Evolutionary conservation across 495 filamentous ascomycete genomes (phyloP).

Genomic region (Xylaria longipes): DNA sequence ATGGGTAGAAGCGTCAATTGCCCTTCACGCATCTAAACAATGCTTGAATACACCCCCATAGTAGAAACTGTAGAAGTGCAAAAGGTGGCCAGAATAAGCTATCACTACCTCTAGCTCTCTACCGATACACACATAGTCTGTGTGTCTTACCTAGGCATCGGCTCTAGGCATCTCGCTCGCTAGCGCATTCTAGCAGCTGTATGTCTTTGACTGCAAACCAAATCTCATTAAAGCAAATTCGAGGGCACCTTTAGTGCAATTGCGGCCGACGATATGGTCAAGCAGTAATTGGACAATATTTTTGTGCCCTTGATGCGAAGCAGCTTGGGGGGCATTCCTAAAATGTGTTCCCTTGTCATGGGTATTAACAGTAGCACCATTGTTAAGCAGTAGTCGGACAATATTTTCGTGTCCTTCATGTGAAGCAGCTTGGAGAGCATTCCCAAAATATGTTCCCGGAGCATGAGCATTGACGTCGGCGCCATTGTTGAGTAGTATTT

Average conservation of each 20-base stretch:
- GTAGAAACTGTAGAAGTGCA: no score
- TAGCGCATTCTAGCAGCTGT: no score
- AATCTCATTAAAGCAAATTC: slow-evolving; percentile 27
- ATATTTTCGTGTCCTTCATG: neutral
- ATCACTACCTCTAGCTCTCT: no score
- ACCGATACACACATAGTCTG: no score
- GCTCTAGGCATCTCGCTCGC: no score
- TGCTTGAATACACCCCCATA: neutral
- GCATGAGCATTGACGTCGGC: neutral
- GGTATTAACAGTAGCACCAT: neutral
- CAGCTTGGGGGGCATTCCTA: neutral
- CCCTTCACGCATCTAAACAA: slow-evolving; percentile 25
- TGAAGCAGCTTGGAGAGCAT: neutral
- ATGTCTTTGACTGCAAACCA: no score
- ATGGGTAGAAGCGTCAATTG: neutral
- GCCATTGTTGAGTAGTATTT: slow-evolving; percentile 22
- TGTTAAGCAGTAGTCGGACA: slow-evolving; percentile 19
- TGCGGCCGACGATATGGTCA: slow-evolving; percentile 22
- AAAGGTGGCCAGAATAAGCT: no score
- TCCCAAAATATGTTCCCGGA: neutral
- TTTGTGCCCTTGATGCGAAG: neutral
- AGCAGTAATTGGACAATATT: slow-evolving; percentile 23
- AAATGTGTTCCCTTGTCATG: neutral
- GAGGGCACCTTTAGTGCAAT: slow-evolving; percentile 29
- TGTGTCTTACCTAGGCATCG: no score